Evolutionary conservation across 306 rosid species (phyloP).

Genomic region (Alnus glutinosa): DNA sequence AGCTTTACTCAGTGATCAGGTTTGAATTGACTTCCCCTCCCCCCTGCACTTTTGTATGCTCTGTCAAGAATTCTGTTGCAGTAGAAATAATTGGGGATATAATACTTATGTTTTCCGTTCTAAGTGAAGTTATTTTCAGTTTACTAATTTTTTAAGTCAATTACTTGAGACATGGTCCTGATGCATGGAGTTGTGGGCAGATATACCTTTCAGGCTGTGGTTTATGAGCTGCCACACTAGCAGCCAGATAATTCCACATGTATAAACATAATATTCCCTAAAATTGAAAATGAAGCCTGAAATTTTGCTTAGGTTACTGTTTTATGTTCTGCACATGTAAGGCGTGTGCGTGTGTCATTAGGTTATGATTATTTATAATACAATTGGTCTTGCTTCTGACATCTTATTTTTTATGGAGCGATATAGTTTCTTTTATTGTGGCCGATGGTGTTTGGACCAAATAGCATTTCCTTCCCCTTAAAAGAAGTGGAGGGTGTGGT

Average conservation of each 20-base stretch:
- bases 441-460: not conserved
- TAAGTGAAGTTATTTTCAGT: not conserved
- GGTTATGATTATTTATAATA: too few relatives aligned
- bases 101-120: not conserved
- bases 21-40: conserved; percentile 13
- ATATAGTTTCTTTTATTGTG: conserved; percentile 4
- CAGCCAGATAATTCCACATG: not conserved
- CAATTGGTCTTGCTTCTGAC: not conserved
- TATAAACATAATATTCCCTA: not conserved
- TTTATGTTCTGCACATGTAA: not conserved
- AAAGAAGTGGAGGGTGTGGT: not conserved
- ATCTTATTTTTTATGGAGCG: conserved; percentile 12
- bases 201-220: not conserved
- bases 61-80: conserved; percentile 21
- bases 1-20: conserved; percentile 86
- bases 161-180: not conserved
- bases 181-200: not conserved
- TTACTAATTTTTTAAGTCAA: not conserved
- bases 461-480: not conserved
- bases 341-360: not conserved
- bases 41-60: not conserved
- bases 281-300: not conserved
- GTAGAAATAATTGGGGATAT: conserved; percentile 14
- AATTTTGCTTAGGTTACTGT: not conserved
- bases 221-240: not conserved